Base-by-base conservation (phyloP, 1,139 yeast species). In the Lodderomyces elongisporus region DNA sequence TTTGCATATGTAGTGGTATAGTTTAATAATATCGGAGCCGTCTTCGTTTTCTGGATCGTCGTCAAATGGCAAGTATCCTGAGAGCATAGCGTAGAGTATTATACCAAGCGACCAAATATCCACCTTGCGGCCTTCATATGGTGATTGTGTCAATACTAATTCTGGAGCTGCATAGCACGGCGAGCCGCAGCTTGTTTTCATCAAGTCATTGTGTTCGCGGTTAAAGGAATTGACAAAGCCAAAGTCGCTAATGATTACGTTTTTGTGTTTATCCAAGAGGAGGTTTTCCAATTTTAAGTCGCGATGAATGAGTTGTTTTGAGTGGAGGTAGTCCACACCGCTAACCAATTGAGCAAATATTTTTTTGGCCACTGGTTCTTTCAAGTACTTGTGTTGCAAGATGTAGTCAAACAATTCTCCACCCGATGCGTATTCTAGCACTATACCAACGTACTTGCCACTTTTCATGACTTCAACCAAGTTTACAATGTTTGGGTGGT, bases 151-250 rank as follows among this genome's bases (percentile, higher is more conserved):
- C 27, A 89, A 81, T 3, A 91, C 98, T 40, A 91, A 66, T 57
- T 91, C 98, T 0, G 98, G 98, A 3, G 98, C 98, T 0, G 97
- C 97, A 58, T 91, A 91, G 58, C 98, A 89, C 0, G 98, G 98
- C 5, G 96, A 85, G 2, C 99, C 99, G 60, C 99, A 91, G 31
- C 91, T 79, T 1, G 98, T 91, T 54, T 81, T 82, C 98, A 91
- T 91, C 36, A 87, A 65, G 54, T 87, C 96, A 44, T 67, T 66
- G 44, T 73, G 73, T 21, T 70, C 72, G 23, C 68, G 63, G 39
- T 74, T 72, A 61, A 87, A 91, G 27, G 93, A 81, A 60, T 91
- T 91, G 28, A 94, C 98, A 61, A 91, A 91, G 1, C 95, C 95
- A 58, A 84, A 84, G 56, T 84, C 95, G 24, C 88, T 78, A 38